Evolutionary conservation across 805 yeast species (phyloP).

Genomic region (Wickerhamiella azymoides): DNA sequence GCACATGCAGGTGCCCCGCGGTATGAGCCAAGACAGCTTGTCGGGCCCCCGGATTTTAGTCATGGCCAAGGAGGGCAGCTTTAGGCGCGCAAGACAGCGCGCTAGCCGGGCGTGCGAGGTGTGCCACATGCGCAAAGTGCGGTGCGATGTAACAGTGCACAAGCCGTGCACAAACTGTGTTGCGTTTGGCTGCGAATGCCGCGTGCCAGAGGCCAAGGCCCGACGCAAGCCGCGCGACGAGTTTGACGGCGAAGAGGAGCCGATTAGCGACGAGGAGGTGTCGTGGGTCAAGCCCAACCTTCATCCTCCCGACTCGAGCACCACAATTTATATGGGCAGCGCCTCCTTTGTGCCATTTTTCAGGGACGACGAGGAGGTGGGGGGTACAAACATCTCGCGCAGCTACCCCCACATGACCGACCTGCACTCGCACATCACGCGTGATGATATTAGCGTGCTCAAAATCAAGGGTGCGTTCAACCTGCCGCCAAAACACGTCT

Average conservation of each 20-base stretch:
- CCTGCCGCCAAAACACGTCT: constrained; percentile 45
- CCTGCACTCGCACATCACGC: constrained; percentile 5
- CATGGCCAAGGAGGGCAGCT: constrained; percentile 7
- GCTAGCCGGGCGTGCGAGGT: constrained; percentile 63
- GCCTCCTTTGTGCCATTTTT: constrained; percentile 7
- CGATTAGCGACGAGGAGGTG: not conserved
- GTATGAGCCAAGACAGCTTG: no score
- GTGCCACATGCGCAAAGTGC: constrained; percentile 68
- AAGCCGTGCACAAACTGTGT: constrained; percentile 58
- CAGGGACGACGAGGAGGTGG: constrained; percentile 1
- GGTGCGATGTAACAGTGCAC: constrained; percentile 41
- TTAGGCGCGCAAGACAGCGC: constrained; percentile 32
- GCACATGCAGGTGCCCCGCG: no score
- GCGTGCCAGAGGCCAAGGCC: constrained; percentile 45
- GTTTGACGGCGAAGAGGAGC: not conserved
- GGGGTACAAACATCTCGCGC: not conserved
- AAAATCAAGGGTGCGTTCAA: constrained; percentile 56
- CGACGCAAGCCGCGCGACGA: constrained; percentile 1
- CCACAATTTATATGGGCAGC: constrained; percentile 7
- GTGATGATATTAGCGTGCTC: constrained; percentile 49
- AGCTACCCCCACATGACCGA: not conserved
- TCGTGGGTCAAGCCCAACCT: not conserved
- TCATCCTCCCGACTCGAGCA: not conserved
- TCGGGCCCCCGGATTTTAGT: not conserved
- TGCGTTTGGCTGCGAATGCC: constrained; percentile 59